Evolutionary conservation across 2,329 filamentous ascomycete genomes (phyloP), one percentile per base, ranked within the genome.

Genomic region (Verticillium zaregamsianum): DNA sequence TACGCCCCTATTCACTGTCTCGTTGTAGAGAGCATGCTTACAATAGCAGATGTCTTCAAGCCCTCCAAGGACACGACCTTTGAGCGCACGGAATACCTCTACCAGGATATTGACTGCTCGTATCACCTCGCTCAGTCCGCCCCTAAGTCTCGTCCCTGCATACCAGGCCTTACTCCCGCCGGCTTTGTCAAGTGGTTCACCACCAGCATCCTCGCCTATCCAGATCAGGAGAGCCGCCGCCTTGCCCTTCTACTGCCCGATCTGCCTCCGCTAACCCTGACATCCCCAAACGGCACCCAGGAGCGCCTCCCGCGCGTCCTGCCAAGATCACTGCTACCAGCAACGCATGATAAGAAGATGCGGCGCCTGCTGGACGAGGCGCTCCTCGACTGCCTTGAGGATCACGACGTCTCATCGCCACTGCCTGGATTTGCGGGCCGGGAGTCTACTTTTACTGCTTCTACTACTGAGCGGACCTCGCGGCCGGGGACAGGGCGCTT

Each of bases 281-380:
- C 20, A 25, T 86, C 88, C 60, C 81, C 86, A 0, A 82, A 87
- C 55, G 84, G 89, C 57, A 84, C 82, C 65, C 86, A 84, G 12
- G 90, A 93, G 73, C 81, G 90, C 2, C 88, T 96, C 60, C 93
- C 92, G 0, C 92, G 91, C 66, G 88, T 93, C 67, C 81, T 96
- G 3, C 88, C 91, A 1, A 82, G 92, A 49, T 83, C 89, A 59
- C 79, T 95, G 3, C 85, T 96, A 45, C 92, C 92, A 0, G 77
- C 78, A 0, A 73, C 74, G 8, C 79, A 83, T 1, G 86, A 92
- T 66, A 68, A 81, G 0, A 77, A 83, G 35, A 78, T 85, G 1
- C 83, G 86, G 61, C 84, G 87, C 64, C 76, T 85, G 23, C 76
- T 93, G 9, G 83, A 87, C 20, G 80, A 84, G 54, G 82, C 84